Evolutionary conservation across 2,329 filamentous ascomycete genomes (phyloP).

Genomic region (Sporothrix brunneoviolacea): DNA sequence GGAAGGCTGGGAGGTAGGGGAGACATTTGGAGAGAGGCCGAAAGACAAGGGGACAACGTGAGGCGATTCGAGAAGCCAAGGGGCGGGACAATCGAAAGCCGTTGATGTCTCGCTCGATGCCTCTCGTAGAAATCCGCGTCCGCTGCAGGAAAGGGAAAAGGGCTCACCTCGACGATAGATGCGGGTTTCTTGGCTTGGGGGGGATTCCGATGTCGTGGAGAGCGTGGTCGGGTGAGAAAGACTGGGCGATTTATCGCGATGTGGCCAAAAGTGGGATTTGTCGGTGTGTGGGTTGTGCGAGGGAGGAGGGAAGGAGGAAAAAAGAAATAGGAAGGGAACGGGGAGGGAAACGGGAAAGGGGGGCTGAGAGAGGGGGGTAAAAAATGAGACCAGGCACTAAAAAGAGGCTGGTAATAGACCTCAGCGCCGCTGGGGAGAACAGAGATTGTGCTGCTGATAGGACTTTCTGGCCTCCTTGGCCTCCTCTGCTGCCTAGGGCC

Average conservation of each 20-base stretch:
- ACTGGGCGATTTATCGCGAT: slow-evolving; percentile 20
- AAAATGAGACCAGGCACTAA: not conserved
- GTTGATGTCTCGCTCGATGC: not conserved
- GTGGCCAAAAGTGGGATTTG: slow-evolving; percentile 22
- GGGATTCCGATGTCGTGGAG: slow-evolving; percentile 1
- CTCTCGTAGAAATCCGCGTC: not conserved
- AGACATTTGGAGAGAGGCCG: not conserved
- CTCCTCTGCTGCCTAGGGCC: slow-evolving; percentile 3
- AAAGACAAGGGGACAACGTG: no score
- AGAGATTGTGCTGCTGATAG: slow-evolving; percentile 1
- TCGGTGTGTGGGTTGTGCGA: slow-evolving; percentile 19
- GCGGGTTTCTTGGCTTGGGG: slow-evolving; percentile 2
- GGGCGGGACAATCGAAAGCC: slow-evolving; percentile 1
- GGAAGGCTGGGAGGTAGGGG: not conserved
- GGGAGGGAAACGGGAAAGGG: not conserved
- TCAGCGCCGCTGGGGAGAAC: not conserved
- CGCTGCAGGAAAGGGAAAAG: not conserved
- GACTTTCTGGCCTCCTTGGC: not conserved
- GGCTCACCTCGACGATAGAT: slow-evolving; percentile 10
- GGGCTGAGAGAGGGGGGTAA: not conserved
- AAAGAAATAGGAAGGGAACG: slow-evolving; percentile 9
- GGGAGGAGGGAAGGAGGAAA: slow-evolving; percentile 9
- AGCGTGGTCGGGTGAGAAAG: slow-evolving; percentile 12
- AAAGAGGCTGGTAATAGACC: not conserved
- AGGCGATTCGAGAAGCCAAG: no score